phyloP scores from a whole-genome alignment of 106 monocot species.

The Platanthera guangdongensis region DNA sequence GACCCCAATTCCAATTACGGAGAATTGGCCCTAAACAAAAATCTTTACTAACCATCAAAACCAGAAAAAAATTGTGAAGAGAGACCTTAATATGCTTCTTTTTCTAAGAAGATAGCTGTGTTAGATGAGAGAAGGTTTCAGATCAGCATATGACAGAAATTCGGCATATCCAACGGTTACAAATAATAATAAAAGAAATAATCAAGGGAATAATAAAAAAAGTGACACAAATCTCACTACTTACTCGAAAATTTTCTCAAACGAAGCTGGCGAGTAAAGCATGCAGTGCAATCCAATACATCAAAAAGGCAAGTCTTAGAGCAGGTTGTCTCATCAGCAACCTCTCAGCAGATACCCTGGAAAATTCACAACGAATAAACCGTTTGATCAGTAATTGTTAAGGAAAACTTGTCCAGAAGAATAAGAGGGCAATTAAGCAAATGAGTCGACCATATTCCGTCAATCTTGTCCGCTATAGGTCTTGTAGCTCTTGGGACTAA shows the following conservation, averaged over 20 bases:
- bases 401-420: not conserved
- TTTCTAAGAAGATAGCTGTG: too few species aligned
- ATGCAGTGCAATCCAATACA: conserved; percentile 88
- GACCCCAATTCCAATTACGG: too few species aligned
- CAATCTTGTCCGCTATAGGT: conserved; percentile 78
- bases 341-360: conserved; percentile 92
- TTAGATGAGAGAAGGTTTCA: too few species aligned
- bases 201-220: not conserved
- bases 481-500: conserved; percentile 77
- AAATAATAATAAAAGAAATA: not conserved
- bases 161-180: too few species aligned
- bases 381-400: conserved; percentile 1
- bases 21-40: too few species aligned
- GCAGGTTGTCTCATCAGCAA: conserved; percentile 91
- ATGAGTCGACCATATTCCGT: conserved; percentile 73
- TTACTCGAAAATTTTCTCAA: conserved; percentile 33
- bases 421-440: not conserved
- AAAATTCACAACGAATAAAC: conserved; percentile 11
- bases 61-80: too few species aligned
- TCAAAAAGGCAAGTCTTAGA: conserved; percentile 59
- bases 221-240: conserved; percentile 3
- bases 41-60: too few species aligned
- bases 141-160: too few species aligned
- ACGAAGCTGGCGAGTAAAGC: conserved; percentile 80
- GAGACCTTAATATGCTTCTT: too few species aligned